Percentiles rank a stretch among this genome's conserved stretches.
Conservation (phyloP, 2,329 filamentous ascomycete species). For the Chrysoporthe cubensis region DNA sequence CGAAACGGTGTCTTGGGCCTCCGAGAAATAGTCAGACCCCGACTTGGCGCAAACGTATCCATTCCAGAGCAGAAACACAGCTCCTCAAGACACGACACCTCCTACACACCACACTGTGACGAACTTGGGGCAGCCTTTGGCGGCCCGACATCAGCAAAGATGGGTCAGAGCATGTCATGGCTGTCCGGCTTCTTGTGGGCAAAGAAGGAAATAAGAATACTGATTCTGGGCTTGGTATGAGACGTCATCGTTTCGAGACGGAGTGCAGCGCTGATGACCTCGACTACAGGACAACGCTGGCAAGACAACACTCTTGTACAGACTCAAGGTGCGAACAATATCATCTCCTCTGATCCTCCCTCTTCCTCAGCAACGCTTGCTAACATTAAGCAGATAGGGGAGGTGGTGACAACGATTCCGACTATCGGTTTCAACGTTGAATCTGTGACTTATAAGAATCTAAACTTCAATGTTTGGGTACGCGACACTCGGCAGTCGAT, state of each 20-base stretch:
- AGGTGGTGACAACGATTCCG: conserved; percentile 98
- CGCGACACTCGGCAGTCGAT: conserved; percentile 34
- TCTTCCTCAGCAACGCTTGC: conserved; percentile 1
- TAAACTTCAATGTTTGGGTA: conserved; percentile 99
- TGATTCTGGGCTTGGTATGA: conserved; percentile 87
- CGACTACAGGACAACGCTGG: conserved; percentile 85
- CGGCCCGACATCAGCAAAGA: conserved; percentile 43
- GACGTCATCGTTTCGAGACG: conserved; percentile 24
- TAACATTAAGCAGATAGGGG: conserved; percentile 73
- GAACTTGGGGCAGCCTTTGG: conserved; percentile 12
- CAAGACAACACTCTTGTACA: conserved; percentile 96
- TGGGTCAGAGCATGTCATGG: conserved; percentile 70
- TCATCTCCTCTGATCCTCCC: neutral
- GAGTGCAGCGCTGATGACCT: conserved; percentile 24
- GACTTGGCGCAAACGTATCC: conserved; percentile 21
- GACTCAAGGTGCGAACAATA: conserved; percentile 72
- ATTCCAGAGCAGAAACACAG: conserved; percentile 9
- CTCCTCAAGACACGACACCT: conserved; percentile 14
- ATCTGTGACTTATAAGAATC: conserved; percentile 96
- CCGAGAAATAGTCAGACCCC: conserved; percentile 18
- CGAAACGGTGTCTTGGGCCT: conserved; percentile 8
- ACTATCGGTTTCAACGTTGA: conserved; percentile 99
- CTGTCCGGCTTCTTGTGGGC: conserved; percentile 77
- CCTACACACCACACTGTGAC: conserved; percentile 2
- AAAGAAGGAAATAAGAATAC: conserved; percentile 97